Base-by-base conservation (phyloP, 2,329 filamentous ascomycete species). In the Alternaria conjuncta region DNA sequence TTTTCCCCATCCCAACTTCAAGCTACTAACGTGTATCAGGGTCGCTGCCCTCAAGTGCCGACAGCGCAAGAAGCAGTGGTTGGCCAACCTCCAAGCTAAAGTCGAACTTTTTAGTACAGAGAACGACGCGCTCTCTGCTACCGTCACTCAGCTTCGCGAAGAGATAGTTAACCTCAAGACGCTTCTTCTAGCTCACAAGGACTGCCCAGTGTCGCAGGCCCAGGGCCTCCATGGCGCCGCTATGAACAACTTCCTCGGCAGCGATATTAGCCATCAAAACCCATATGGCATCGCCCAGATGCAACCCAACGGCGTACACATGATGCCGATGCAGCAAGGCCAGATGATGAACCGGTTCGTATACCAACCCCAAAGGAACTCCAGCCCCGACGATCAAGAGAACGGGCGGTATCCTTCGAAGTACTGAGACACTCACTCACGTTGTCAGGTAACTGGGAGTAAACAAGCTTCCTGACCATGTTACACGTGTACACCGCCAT, bases 41-140 rank as follows among this genome's bases (percentile, higher is more conserved):
- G 94, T 99, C 69, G 96, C 96, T 66, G 96, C 96, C 4, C 85
- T 99, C 63, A 99, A 99, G 78, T 99, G 96, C 81, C 91, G 96
- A 65, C 96, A 99, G 80, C 89, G 96, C 20, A 99, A 99, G 86
- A 99, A 99, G 86, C 96, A 98, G 79, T 99, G 96, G 96, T 87
- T 98, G 61, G 92, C 92, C 30, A 98, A 97, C 71, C 86, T 99
- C 2, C 96, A 99, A 80, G 88, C 89, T 60, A 98, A 98, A 81
- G 95, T 98, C 15, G 96, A 99, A 79, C 86, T 97, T 70, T 98
- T 94, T 76, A 94, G 91, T 67, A 90, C 87, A 1, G 96, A 99
- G 81, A 98, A 98, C 68, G 96, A 99, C 75, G 89, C 89, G 2
- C 86, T 99, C 32, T 92, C 90, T 18, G 86, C 90, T 4, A 95